phyloP scores from a whole-genome alignment of 2,329 filamentous ascomycete species.

The Thielaviopsis punctulata region DNA sequence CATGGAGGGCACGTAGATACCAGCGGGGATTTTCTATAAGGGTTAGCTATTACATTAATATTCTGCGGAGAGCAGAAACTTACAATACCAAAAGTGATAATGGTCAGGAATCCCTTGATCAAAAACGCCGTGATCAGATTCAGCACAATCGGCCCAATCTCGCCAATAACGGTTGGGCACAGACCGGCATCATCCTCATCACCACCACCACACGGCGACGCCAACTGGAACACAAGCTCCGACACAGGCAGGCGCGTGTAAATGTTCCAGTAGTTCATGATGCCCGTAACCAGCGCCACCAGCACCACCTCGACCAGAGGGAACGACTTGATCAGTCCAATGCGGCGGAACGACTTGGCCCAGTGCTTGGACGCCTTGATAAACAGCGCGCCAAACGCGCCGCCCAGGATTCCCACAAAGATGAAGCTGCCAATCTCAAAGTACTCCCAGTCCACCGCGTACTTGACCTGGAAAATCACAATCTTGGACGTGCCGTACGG shows the following conservation, averaged over 20 bases:
- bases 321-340: constrained; percentile 61
- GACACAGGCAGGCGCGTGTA: constrained; percentile 81
- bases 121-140: constrained; percentile 64
- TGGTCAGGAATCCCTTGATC: constrained; percentile 76
- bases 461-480: constrained; percentile 88
- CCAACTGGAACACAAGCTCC: constrained; percentile 77
- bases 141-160: constrained; percentile 61
- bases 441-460: constrained; percentile 77
- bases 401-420: constrained; percentile 70
- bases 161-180: constrained; percentile 53
- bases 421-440: constrained; percentile 82
- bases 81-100: constrained; percentile 79
- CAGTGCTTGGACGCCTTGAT: constrained; percentile 89
- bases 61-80: constrained; percentile 17
- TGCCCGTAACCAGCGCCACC: constrained; percentile 68
- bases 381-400: constrained; percentile 73
- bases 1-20: constrained; percentile 98
- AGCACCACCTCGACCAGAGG: constrained; percentile 77
- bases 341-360: constrained; percentile 75
- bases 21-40: constrained; percentile 67
- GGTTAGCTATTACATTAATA: neutral
- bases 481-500: constrained; percentile 95
- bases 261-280: constrained; percentile 84
- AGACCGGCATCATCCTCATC: constrained; percentile 49
- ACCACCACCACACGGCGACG: constrained; percentile 70